Base-by-base conservation (phyloP, 352 stramenopile genomes). In the Phytophthora tubulina region DNA sequence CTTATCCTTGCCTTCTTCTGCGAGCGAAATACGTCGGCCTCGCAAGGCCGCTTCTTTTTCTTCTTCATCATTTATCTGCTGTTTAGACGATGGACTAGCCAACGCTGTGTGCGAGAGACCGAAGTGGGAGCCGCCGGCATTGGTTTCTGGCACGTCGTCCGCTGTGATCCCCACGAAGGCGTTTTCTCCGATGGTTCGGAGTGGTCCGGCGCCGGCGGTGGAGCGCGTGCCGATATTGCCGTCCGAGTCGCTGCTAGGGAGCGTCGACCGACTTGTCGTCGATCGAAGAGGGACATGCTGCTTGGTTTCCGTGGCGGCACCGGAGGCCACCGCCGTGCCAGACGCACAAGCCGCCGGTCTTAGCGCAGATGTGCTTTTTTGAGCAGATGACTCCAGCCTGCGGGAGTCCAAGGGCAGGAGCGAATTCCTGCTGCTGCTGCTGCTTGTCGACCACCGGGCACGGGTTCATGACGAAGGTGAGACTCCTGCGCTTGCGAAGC, bases 121-220 rank as follows among this genome's bases (percentile, higher is more conserved):
- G 36, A 41, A 41, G 36, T 13, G 36, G 36, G 36, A 41, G 36
- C 36, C 36, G 36, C 44, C 36, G 10, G 36, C 36, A 41, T 41
- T 41, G 36, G 2, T 41, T 7, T 7, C 36, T 41, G 36, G 36
- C 36, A 41, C 10, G 36, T 4, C 36, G 36, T 41, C 10, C 36
- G 36, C 11, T 41, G 46, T 45, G 17, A 86, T 70, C n/a, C 81
- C 76, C 53, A 78, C 73, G 57, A 89, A 75, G 38, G 82, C 86
- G 57, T 91, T 86, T 69, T 93, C 85, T 6, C 74, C 78, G 54
- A 93, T 90, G 32, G 76, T 53, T 56, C 82, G 66, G 17, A 93
- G 66, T 6, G 72, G 70, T 0, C 71, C 67, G 4, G 49, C 9
- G 15, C 63, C 59, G 11, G 50, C 55, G 21, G 33, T 59, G 11